Conservation (phyloP, 2,329 filamentous ascomycete genomes). For the Botrytis squamosa region DNA sequence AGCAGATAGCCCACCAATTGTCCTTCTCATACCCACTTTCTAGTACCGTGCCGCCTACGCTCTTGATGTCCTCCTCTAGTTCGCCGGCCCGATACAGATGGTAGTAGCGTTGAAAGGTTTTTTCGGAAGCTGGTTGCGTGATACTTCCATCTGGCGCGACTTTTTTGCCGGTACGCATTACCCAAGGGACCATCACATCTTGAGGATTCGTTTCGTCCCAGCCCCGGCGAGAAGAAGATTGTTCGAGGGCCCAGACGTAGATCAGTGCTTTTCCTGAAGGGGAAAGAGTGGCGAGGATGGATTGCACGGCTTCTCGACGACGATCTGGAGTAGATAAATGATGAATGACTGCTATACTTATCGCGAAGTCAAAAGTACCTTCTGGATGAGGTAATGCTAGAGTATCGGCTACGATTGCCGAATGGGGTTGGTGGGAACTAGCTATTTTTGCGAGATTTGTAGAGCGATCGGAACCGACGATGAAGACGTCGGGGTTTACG, state of each 20-base stretch:
- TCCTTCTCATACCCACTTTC: constrained; percentile 91
- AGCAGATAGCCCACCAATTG: constrained; percentile 88
- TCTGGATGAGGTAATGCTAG: constrained; percentile 76
- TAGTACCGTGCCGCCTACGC: constrained; percentile 72
- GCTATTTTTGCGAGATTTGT: constrained; percentile 54
- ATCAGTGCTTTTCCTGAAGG: constrained; percentile 66
- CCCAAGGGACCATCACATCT: constrained; percentile 96
- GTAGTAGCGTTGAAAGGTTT: constrained; percentile 80
- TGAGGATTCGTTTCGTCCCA: constrained; percentile 84
- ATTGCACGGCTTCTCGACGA: constrained; percentile 59
- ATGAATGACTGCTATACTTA: constrained; percentile 92
- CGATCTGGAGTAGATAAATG: constrained; percentile 79
- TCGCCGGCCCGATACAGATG: constrained; percentile 88
- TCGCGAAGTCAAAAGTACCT: constrained; percentile 76
- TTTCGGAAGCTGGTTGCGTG: constrained; percentile 40
- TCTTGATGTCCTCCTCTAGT: constrained; percentile 73
- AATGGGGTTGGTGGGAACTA: constrained; percentile 51
- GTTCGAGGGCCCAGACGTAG: constrained; percentile 96
- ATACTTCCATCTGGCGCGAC: constrained; percentile 35
- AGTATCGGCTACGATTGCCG: constrained; percentile 76
- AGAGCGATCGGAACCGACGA: constrained; percentile 83
- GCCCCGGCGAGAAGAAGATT: constrained; percentile 78
- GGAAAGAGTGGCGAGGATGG: neutral
- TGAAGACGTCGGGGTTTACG: constrained; percentile 74
- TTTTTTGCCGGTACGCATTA: constrained; percentile 53